These are phyloP conservation scores for Kwoniella sp. DNA, from an alignment of 768 basidiomycete species.

Conservation along the genomic window DNA sequence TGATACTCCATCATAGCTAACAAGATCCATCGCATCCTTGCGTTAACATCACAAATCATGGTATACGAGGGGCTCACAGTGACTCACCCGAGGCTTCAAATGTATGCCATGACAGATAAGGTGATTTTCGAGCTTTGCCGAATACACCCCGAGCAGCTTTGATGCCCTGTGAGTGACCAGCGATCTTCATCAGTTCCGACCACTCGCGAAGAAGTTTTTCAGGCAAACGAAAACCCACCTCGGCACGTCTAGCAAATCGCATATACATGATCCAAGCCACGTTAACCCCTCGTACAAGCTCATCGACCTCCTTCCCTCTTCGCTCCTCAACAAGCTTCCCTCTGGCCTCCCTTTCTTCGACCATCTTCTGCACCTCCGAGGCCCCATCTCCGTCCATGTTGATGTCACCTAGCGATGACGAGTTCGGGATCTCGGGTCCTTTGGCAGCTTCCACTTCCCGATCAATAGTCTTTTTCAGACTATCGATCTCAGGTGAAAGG, in stretches of 20 bases:
- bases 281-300: constrained; percentile 70
- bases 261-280: constrained; percentile 80
- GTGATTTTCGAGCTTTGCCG: constrained; percentile 70
- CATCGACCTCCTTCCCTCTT: constrained; percentile 57
- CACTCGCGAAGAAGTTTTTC: too few species aligned
- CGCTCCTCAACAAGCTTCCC: constrained; percentile 46
- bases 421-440: constrained; percentile 48
- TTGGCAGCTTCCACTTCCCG: constrained; percentile 58
- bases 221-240: too few species aligned
- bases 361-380: constrained; percentile 56
- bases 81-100: constrained; percentile 82
- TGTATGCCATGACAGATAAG: constrained; percentile 74
- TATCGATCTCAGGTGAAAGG: constrained; percentile 59
- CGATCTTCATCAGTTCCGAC: too few species aligned
- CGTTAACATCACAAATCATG: not conserved
- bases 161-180: constrained; percentile 61
- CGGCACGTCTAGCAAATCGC: constrained; percentile 83
- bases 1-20: constrained; percentile 94
- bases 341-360: constrained; percentile 50
- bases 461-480: constrained; percentile 45
- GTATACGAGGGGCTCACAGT: too few species aligned
- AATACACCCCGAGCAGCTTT: constrained; percentile 77
- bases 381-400: constrained; percentile 50
- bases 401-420: constrained; percentile 25
- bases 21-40: not conserved